Base-by-base conservation (phyloP, 1,139 yeast genomes). In the Candida anutae region DNA sequence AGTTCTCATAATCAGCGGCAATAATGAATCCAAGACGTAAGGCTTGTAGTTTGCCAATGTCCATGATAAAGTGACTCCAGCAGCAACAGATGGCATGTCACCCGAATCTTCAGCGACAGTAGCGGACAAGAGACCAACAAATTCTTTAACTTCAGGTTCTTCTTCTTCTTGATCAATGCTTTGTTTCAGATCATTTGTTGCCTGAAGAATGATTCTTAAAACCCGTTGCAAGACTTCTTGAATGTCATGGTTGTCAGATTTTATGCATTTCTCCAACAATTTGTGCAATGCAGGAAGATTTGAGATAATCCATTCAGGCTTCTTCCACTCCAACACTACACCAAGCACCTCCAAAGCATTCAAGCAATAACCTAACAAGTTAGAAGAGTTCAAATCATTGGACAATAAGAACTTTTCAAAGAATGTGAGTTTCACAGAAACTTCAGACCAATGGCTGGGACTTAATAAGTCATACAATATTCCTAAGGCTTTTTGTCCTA, bases 301-400 rank as follows among this genome's bases (percentile, higher is more conserved):
- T 5, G 75, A 69, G 25, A 80, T 58, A 31, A 88, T 77, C 95
- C 95, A 88, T 14, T 66, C 72, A 0, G 81, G 53, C 2, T 76
- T 55, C 51, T 83, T 83, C 69, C 90, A 81, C 37, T 77, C 81
- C 33, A 90, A 60, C 2, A 87, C 85, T 28, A 87, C 85, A n/a
- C 80, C 79, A 27, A 93, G 65, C 0, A 90, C 96, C 50, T 85
- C 95, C 31, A 93, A 58, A 0, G 98, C 95, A 53, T 90, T 93
- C 43, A 88, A 62, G 43, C 95, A 84, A 39, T 83, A 77, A 3
- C 87, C 85, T 21, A 85, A 48, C 25, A 73, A 57, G 36, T 68
- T 72, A 22, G 66, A 58, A 1, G 83, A 72, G 23, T 73, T 74
- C 34, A 85, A 62, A 39, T 88, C 96, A 33, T 83, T 77, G 13